Evolutionary conservation across 2,329 filamentous ascomycete species (phyloP), one percentile per base, ranked within the genome.

Genomic region (Fusarium sp.): DNA sequence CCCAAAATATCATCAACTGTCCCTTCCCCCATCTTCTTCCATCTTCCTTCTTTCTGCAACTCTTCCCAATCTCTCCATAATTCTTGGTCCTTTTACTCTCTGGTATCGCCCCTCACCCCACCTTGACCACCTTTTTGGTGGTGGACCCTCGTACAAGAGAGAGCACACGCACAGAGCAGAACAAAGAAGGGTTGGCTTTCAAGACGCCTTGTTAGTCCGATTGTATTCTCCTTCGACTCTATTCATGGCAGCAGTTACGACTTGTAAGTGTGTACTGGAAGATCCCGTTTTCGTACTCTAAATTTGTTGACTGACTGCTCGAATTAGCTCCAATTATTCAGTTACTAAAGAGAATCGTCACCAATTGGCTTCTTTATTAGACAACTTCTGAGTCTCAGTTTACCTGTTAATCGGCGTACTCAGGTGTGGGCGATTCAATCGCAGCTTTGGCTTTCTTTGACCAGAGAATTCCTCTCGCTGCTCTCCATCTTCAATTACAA

Each of bases 151-250:
- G 55, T 68, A 68, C 64, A 64, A 63, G 56, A 68, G 36, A 58
- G 39, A 60, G 20, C 62, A 55, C 42, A 54, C 63, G 56, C 63
- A 68, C 65, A 67, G 47, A 25, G 42, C 25, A 58, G 67, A 71
- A 74, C 71, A 74, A 72, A 74, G 64, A 59, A 65, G 73, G 67
- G 49, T 59, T 49, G 54, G 56, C 49, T 59, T 56, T 52, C 67
- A 65, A 71, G 49, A 57, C 71, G 68, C 46, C 42, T 22, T 46
- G 36, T 50, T 41, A 42, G 47, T 20, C 35, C 31, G 35, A 31
- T 33, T 57, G 6, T 39, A 50, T 47, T 50, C 57, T 65, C 52
- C 49, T 45, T 57, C 25, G 27, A 50, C 27, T 49, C 36, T 45
- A 53, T 31, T 38, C 17, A 27, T n/a, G 33, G 31, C 39, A 27